These are phyloP conservation scores for Vigna trinervia DNA, from an alignment of 306 rosid genomes.

Conservation along the genomic window DNA sequence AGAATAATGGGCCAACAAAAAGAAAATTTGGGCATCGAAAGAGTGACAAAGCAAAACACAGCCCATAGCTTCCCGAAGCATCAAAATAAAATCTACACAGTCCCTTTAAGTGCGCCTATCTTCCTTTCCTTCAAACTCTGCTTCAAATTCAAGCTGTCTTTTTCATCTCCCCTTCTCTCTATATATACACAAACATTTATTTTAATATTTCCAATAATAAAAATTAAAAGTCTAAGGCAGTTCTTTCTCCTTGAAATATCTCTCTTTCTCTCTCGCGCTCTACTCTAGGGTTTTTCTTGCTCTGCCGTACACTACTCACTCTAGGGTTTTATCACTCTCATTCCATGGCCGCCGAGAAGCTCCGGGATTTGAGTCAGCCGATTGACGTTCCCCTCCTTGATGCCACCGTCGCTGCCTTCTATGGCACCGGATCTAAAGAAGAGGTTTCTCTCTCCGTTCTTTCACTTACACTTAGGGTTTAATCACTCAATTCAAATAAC, in stretches of 20 bases:
- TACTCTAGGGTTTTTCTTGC: constrained; percentile 43
- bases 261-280: constrained; percentile 35
- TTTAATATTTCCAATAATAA: not conserved
- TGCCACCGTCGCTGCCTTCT: constrained; percentile 97
- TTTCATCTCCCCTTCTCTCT: constrained; percentile 35
- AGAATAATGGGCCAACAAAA: no score
- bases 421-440: constrained; percentile 99
- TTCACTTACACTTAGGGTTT: constrained; percentile 43
- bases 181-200: not conserved
- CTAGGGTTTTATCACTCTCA: constrained; percentile 61
- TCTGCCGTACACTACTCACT: constrained; percentile 5
- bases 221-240: constrained; percentile 30
- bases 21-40: no score
- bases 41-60: no score
- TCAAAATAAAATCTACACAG: no score
- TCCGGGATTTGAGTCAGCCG: constrained; percentile 91
- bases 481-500: constrained; percentile 17
- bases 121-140: constrained; percentile 50
- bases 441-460: constrained; percentile 59
- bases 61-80: no score
- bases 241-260: constrained; percentile 43
- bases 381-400: constrained; percentile 88
- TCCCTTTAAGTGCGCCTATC: not conserved
- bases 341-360: constrained; percentile 96
- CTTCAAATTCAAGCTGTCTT: constrained; percentile 95